phyloP scores from a whole-genome alignment of 208 protist species.

The Leishmania braziliensis region DNA sequence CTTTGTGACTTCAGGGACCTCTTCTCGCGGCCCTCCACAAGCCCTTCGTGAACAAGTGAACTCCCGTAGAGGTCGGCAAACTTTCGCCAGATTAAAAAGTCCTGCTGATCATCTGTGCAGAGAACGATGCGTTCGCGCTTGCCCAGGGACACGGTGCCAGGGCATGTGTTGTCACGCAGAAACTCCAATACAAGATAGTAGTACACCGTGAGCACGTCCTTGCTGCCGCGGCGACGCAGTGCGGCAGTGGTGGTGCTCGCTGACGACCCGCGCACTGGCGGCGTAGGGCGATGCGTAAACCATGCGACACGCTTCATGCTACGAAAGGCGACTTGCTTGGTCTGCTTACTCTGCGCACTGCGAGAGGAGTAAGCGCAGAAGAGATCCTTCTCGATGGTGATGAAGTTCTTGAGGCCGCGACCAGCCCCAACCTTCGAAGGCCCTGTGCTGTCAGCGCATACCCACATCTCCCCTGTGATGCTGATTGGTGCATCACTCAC shows the following conservation, averaged over 20 bases:
- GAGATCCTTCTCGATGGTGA: conserved; percentile 68
- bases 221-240: conserved; percentile 7
- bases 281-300: conserved; percentile 69
- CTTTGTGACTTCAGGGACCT: neutral
- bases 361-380: conserved; percentile 73
- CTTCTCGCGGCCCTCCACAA: conserved; percentile 24
- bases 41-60: conserved; percentile 26
- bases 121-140: conserved; percentile 80
- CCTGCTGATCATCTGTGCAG: conserved; percentile 79
- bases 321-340: conserved; percentile 72
- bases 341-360: conserved; percentile 45
- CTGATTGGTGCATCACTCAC: conserved; percentile 60
- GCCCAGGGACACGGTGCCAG: conserved; percentile 28
- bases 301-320: conserved; percentile 78
- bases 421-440: conserved; percentile 72
- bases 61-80: conserved; percentile 75
- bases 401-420: conserved; percentile 70
- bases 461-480: conserved; percentile 79
- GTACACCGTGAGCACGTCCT: conserved; percentile 34
- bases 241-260: neutral
- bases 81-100: conserved; percentile 80
- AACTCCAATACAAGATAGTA: conserved; percentile 88
- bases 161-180: conserved; percentile 54
- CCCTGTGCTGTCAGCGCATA: conserved; percentile 69
- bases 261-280: conserved; percentile 1